Evolutionary conservation across 805 yeast species (phyloP).

Genomic region (Candida ortonii): DNA sequence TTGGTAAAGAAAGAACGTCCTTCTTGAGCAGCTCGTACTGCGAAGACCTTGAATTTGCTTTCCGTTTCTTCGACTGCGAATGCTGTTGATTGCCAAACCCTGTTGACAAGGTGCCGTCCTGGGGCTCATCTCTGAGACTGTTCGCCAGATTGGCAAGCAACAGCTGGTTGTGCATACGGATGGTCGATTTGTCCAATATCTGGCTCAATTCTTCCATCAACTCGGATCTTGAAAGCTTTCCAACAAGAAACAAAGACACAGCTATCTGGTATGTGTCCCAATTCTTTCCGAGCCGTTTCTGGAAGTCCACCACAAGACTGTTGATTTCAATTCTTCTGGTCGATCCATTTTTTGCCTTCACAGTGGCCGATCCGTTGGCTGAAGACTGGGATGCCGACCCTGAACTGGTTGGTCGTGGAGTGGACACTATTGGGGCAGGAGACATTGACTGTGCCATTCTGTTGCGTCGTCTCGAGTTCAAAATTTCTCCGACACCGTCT

Average conservation of each 20-base stretch:
- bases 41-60: conserved; percentile 52
- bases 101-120: conserved; percentile 47
- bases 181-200: conserved; percentile 48
- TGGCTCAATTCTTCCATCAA: conserved; percentile 55
- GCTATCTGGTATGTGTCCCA: conserved; percentile 89
- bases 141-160: conserved; percentile 81
- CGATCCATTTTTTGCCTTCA: conserved; percentile 22
- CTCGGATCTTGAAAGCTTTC: conserved; percentile 76
- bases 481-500: not conserved
- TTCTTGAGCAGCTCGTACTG: conserved; percentile 82
- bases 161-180: conserved; percentile 77
- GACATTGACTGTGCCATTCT: conserved; percentile 12
- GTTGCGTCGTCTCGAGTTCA: not conserved
- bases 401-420: conserved; percentile 6
- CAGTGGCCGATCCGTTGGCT: conserved; percentile 8
- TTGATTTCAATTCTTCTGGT: conserved; percentile 56
- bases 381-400: conserved; percentile 3
- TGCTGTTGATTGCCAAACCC: conserved; percentile 44
- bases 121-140: conserved; percentile 72
- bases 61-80: conserved; percentile 34
- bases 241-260: conserved; percentile 71
- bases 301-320: conserved; percentile 66
- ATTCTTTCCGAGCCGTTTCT: conserved; percentile 64
- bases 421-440: conserved; percentile 12
- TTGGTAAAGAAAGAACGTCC: conserved; percentile 82